These are phyloP conservation scores for Phylloporus sp. DNA, from an alignment of 768 basidiomycete genomes.

Conservation along the genomic window DNA sequence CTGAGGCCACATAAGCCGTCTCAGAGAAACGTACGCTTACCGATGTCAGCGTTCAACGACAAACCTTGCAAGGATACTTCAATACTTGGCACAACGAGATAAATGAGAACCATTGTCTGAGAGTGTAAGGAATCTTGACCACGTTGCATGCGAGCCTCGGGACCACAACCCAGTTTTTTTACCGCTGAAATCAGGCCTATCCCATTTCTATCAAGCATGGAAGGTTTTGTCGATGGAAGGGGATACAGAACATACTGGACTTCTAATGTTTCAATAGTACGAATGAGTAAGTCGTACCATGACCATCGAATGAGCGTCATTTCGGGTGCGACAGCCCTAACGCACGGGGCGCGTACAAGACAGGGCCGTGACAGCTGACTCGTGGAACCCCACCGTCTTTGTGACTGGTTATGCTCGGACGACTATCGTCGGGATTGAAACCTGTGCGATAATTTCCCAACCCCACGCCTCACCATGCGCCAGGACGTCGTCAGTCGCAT, in stretches of 20 bases:
- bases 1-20: too few species aligned
- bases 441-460: conserved; percentile 52
- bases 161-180: too few species aligned
- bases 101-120: background rate
- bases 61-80: background rate
- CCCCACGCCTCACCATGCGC: conserved; percentile 38
- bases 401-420: conserved; percentile 62
- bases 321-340: too few species aligned
- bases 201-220: background rate
- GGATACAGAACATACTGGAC: background rate
- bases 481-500: conserved; percentile 53
- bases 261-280: background rate
- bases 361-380: conserved; percentile 59
- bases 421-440: conserved; percentile 54
- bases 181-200: background rate
- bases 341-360: conserved; percentile 65
- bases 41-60: too few species aligned
- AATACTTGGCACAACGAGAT: too few species aligned
- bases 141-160: too few species aligned
- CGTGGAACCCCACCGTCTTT: conserved; percentile 56
- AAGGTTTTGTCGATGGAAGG: background rate
- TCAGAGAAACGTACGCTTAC: too few species aligned
- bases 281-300: too few species aligned
- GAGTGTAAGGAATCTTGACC: background rate
- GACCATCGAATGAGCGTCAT: too few species aligned